Evolutionary conservation across 306 rosid genomes (phyloP), one percentile per base, ranked within the genome.

Genomic region (Fragaria iinumae): DNA sequence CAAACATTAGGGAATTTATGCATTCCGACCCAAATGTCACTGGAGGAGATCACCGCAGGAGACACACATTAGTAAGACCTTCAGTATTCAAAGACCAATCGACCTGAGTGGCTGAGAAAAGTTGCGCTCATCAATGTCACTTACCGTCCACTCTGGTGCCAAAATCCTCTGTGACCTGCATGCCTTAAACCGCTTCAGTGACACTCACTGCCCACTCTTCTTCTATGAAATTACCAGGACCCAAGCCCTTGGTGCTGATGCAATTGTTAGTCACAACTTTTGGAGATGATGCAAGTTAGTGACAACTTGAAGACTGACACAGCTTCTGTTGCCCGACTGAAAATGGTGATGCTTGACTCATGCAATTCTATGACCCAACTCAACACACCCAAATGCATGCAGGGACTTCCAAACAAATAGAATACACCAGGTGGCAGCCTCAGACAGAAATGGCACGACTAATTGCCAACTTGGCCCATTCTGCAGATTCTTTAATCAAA

Each of bases 381-480:
- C 83, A 66, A 82, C 86, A 79, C 84, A 83, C 86, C 91, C 89
- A 89, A 89, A 89, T 90, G 97, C 97, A 90, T 89, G 97, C 89
- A 87, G 77, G 85, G 86, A 87, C 83, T 81, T 79, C 79, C 85
- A 76, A 75, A 74, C 84, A 76, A 70, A 82, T 78, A 74, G 74
- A 80, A 84, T 71, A 76, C 79, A 80, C 84, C 79, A 77, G 82
- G 60, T 13, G 67, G 82, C 78, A 52, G 82, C 83, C 87, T 91
- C 90, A 93, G 80, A 91, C 91, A 84, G 98, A 88, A 82, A 93
- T 91, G 66, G 95, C 95, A 43, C 98, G 98, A 71, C 27, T 85
- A 74, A 93, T 93, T 70, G 98, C 98, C 91, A 87, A 86, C 90
- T 82, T 89, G 79, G 98, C 98, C 98, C 98, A 93, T 83, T 93